Evolutionary conservation across 495 filamentous ascomycete genomes (phyloP).

Genomic region (Schizothecium vesticola): DNA sequence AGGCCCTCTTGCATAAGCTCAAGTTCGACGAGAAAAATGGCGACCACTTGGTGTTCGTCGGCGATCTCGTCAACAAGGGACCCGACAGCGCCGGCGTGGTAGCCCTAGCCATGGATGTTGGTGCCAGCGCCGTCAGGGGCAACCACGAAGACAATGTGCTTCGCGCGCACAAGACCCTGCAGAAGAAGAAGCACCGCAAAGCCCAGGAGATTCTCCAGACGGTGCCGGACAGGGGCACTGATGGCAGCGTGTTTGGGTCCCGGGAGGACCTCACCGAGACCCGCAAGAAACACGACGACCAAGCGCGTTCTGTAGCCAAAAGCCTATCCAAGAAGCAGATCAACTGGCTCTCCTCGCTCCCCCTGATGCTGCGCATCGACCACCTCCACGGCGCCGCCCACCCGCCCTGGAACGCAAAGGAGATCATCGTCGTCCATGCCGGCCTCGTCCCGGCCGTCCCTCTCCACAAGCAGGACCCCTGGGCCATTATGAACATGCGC

Average conservation of each 20-base stretch:
- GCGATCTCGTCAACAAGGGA: constrained; percentile 85
- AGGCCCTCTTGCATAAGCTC: constrained; percentile 60
- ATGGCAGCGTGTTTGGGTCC: background rate
- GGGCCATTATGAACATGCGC: constrained; percentile 86
- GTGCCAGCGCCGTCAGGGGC: constrained; percentile 76
- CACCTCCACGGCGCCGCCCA: constrained; percentile 37
- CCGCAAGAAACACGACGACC: constrained; percentile 24
- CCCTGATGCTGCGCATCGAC: constrained; percentile 69
- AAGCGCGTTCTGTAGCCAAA: constrained; percentile 31
- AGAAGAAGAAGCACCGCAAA: constrained; percentile 13
- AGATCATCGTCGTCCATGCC: constrained; percentile 74
- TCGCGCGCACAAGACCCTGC: constrained; percentile 12
- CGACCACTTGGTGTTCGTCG: constrained; percentile 78
- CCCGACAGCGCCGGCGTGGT: constrained; percentile 78
- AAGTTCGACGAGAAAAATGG: constrained; percentile 48
- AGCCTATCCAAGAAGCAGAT: constrained; percentile 48
- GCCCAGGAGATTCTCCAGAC: background rate
- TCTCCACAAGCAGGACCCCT: constrained; percentile 70
- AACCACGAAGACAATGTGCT: constrained; percentile 90
- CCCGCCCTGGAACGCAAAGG: constrained; percentile 41
- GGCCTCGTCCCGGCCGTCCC: constrained; percentile 71
- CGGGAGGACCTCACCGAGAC: background rate
- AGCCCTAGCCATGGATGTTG: constrained; percentile 59
- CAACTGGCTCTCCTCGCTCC: constrained; percentile 63
- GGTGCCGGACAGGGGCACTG: background rate